These are phyloP conservation scores for Ramaria sp. DNA, from an alignment of 768 basidiomycete genomes.

Conservation along the genomic window DNA sequence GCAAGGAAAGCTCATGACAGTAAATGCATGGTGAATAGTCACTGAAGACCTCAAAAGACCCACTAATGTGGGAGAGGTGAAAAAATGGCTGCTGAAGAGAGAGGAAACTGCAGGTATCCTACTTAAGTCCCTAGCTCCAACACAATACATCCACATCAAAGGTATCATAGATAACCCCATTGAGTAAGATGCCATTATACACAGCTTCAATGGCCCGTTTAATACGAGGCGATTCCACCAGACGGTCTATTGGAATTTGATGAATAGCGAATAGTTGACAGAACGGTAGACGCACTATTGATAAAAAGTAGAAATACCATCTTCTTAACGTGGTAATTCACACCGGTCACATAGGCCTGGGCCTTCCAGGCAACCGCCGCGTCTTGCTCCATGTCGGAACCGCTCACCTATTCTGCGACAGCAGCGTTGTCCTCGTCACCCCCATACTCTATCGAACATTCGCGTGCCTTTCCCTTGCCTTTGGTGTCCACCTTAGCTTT, in stretches of 20 bases:
- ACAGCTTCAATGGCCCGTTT: constrained; percentile 80
- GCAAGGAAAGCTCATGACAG: no score
- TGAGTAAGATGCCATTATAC: constrained; percentile 60
- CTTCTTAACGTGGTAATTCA: constrained; percentile 85
- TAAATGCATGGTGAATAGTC: no score
- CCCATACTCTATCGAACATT: constrained; percentile 18
- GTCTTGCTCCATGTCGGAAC: constrained; percentile 22
- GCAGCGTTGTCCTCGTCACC: constrained; percentile 20
- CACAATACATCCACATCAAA: no score
- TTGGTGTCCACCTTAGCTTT: not conserved
- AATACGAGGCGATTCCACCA: constrained; percentile 82
- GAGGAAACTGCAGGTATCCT: no score
- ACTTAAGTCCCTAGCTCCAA: no score
- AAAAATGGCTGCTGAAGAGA: no score
- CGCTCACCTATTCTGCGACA: constrained; percentile 15
- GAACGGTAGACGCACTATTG: constrained; percentile 55
- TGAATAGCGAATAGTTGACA: not conserved
- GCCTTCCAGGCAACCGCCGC: constrained; percentile 53
- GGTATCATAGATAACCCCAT: no score
- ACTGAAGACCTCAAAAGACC: no score
- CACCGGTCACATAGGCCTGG: constrained; percentile 69
- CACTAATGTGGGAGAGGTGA: no score
- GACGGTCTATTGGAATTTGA: constrained; percentile 44
- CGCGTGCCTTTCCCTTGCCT: constrained; percentile 10
- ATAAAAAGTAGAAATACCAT: constrained; percentile 84